Base-by-base conservation (phyloP, 768 basidiomycete species). In the Tylopilus plumbeoviolaceoides region DNA sequence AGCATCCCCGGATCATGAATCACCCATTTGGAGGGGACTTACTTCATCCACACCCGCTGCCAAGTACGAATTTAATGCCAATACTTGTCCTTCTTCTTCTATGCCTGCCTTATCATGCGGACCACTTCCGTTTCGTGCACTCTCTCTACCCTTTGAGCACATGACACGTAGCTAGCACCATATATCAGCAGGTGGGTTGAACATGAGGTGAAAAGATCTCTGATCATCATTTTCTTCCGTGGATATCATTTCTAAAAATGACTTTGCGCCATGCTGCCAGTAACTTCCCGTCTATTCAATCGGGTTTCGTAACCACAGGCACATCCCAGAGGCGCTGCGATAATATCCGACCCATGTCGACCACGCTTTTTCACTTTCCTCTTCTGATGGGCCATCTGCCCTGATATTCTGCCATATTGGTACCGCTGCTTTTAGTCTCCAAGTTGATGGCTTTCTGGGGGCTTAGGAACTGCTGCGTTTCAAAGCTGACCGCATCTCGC, bases 191-290 rank as follows among this genome's bases (percentile, higher is more conserved):
- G 52, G 67, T 69, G 69, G 56, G 58, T 58, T n/a, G 31, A 55
- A 58, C 68, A 69, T 60, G 68, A 69, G 68, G 68, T 66, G 53
- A 56, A 63, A 33, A 54, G 44, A 57, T 63, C 63, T 65, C 58
- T 69, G 61, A 61, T 68, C 59, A 63, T 61, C 61, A 52, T 53
- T 35, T 48, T 56, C 54, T 48, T 48, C 42, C 47, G 36, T 64
- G 58, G 59, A 61, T 49, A 44, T 53, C 48, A 46, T 64, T 65
- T 48, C 66, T 51, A 59, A 53, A 62, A 54, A 6, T 42, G 59
- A 60, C 43, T 51, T 60, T 25, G 47, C 59, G 55, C 56, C 54
- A 58, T 57, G 58, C 46, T 50, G 50, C 54, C 58, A 58, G 53
- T n/a, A 41, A 23, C 21, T 68, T 58, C 53, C 64, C 58, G 64